phyloP scores from a whole-genome alignment of 257 asterid genomes.

The Eustoma russellianum region DNA sequence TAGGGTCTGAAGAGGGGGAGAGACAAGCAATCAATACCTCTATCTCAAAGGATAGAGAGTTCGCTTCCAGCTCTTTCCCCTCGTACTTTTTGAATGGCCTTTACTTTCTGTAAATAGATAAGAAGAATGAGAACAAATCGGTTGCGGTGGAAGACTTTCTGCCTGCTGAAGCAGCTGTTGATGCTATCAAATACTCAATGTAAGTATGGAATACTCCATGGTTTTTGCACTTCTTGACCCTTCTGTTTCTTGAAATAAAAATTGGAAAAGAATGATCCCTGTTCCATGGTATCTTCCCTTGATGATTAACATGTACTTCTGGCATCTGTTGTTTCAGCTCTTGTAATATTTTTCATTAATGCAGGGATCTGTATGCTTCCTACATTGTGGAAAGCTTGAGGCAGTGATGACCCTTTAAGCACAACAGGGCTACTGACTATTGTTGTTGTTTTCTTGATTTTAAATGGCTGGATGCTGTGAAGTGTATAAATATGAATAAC shows the following conservation, averaged over 20 bases:
- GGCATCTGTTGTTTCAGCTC: background rate
- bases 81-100: conserved; percentile 17
- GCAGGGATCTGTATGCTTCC: conserved; percentile 80
- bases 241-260: no score
- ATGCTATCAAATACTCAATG: conserved; percentile 74
- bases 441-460: no score
- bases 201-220: conserved; percentile 16
- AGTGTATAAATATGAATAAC: no score
- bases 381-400: conserved; percentile 76
- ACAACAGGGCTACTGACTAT: no score
- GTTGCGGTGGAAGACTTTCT: conserved; percentile 83
- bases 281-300: no score
- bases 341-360: conserved; percentile 8
- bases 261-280: background rate
- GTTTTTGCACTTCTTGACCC: background rate
- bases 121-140: conserved; percentile 78
- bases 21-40: no score
- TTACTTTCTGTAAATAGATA: conserved; percentile 39
- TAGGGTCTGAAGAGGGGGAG: no score
- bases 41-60: no score
- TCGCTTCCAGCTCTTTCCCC: no score
- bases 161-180: conserved; percentile 60
- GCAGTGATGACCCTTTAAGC: conserved; percentile 27
- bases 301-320: no score
- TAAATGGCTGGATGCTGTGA: no score